Evolutionary conservation across 2,329 filamentous ascomycete species (phyloP), one percentile per base, ranked within the genome.

Genomic region (Endoconidiophora laricicola): DNA sequence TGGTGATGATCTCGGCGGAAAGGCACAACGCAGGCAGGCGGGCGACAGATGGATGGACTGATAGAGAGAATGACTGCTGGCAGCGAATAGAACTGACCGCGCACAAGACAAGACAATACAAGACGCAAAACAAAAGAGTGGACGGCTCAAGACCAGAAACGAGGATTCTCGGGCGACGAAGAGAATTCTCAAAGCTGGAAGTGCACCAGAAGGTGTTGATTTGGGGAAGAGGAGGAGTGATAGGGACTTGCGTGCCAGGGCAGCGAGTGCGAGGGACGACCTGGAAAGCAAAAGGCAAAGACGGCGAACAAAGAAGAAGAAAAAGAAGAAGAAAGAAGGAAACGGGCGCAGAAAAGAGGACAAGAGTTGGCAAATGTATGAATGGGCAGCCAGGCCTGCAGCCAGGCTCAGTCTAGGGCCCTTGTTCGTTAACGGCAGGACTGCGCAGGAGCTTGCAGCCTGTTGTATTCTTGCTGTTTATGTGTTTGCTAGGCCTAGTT

Each of bases 91-190:
- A 33, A 33, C 12, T 3, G 12, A 10, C 7, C 26, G 49, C 24
- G n/a, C 22, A 52, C 43, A 24, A 44, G 44, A 39, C 39, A 38
- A 52, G 37, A 48, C 52, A 26, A 40, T 18, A 40, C 47, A 49
- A 49, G 46, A 52, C 46, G 50, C 50, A 49, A 46, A 49, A 41
- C 47, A 56, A 60, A 60, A 56, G 57, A 58, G 56, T 56, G 58
- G 58, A 58, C 58, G 56, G 58, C 36, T 57, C 60, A 57, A 69
- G 62, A 67, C 69, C 70, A 71, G 67, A 60, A 52, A 37, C 62
- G 65, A 69, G 16, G 68, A 65, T 64, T 62, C 56, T 54, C 48
- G 63, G 65, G 65, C 61, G 59, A 65, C 65, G 66, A 58, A 56
- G 66, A 63, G 68, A 68, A 67, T 68, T 67, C 66, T 47, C 49